Base-by-base conservation (phyloP, 345 rosid genomes). In the Hibiscus mutabilis region DNA sequence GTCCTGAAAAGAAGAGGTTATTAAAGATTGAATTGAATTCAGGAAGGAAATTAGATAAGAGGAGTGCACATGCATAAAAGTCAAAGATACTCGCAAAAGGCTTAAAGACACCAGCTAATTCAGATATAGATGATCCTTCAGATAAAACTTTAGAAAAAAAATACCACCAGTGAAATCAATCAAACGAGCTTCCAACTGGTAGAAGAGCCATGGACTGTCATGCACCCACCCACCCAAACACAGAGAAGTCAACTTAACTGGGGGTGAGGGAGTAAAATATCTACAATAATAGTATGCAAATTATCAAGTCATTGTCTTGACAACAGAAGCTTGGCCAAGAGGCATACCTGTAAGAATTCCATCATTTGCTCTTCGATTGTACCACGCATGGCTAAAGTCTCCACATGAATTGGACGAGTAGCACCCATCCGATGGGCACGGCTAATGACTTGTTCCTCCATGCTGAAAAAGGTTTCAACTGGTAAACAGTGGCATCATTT, bases 341-440 rank as follows among this genome's bases (percentile, higher is more conserved):
- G 49, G n/a, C 53, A 52, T 68, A 95, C 98, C 92, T 86, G 84
- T 58, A 95, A 82, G 80, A 92, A 89, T 73, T 82, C 86, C 75
- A 95, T 46, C 99, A 95, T 92, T 81, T 87, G 97, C 80, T 92
- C 89, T 80, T 95, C 97, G 60, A 95, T 88, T 19, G 97, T 90
- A 72, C 96, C 92, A 68, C 81, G 80, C 99, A 94, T 92, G n/a
- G 91, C 88, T 77, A 94, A 75, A 66, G 97, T 94, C 76, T 94
- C 93, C 42, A 94, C 97, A 55, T 84, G 74, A 78, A 91, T 85
- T 65, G 96, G 97, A 58, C 96, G 89, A 72, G 84, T 82, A 60
- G 97, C 97, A 25, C 99, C 97, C 97, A 95, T 87, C 69, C 96
- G 84, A 79, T 90, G 96, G 74, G 97, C 97, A 40, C 97, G 93